Conservation (phyloP, 1,284 basidiomycete species). For the Takashimella koratensis region DNA sequence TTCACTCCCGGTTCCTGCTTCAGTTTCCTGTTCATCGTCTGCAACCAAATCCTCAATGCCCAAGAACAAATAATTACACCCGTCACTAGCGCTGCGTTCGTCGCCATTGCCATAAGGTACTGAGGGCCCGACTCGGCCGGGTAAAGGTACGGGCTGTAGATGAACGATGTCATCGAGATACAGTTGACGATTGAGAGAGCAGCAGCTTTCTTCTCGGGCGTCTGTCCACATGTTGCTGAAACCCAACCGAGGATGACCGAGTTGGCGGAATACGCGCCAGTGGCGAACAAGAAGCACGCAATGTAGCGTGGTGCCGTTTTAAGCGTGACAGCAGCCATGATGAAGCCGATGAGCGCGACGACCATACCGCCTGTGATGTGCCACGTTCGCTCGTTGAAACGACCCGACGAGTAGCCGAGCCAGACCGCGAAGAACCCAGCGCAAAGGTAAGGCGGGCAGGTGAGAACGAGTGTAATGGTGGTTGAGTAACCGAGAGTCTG, state of each 20-base stretch:
- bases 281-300: slow-evolving; percentile 27
- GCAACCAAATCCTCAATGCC: background rate
- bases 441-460: slow-evolving; percentile 42
- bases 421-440: slow-evolving; percentile 23
- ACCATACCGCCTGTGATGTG: slow-evolving; percentile 28
- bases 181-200: slow-evolving; percentile 28
- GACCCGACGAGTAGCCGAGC: slow-evolving; percentile 26
- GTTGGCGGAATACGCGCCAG: slow-evolving; percentile 33
- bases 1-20: background rate
- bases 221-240: slow-evolving; percentile 32
- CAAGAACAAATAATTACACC: background rate
- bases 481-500: slow-evolving; percentile 35
- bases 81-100: background rate
- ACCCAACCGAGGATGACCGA: slow-evolving; percentile 37
- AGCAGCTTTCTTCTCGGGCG: slow-evolving; percentile 34
- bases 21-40: background rate
- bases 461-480: slow-evolving; percentile 44
- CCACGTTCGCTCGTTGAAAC: slow-evolving; percentile 24
- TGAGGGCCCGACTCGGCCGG: background rate
- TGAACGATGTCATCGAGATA: slow-evolving; percentile 24
- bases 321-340: slow-evolving; percentile 26
- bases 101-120: background rate
- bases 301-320: slow-evolving; percentile 34
- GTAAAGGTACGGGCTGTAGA: slow-evolving; percentile 35
- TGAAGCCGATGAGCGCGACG: slow-evolving; percentile 31